These are phyloP conservation scores for Cryptosporidium baileyi DNA, from an alignment of 169 alveolate species.

Conservation along the genomic window DNA sequence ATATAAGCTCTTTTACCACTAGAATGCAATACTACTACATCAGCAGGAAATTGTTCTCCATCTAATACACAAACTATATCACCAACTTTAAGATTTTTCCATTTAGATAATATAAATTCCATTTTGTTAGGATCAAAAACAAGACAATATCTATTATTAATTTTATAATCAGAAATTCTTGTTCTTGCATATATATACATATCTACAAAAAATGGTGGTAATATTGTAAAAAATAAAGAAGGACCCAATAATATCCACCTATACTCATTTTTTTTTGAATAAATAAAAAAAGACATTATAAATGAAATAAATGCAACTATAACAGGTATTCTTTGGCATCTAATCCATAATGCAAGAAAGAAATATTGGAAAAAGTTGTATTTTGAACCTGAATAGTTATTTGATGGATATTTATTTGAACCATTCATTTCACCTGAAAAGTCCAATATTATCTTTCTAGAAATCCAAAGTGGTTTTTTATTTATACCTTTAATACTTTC, in stretches of 20 bases:
- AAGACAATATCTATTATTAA: constrained; percentile 43
- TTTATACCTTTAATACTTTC: constrained; percentile 34
- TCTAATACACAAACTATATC: constrained; percentile 52
- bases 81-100: constrained; percentile 54
- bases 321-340: constrained; percentile 13
- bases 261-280: neutral
- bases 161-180: constrained; percentile 9
- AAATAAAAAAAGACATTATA: neutral
- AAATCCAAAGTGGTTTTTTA: constrained; percentile 55
- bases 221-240: constrained; percentile 13
- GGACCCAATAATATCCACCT: constrained; percentile 31
- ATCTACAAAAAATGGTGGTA: constrained; percentile 50
- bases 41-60: constrained; percentile 68
- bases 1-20: constrained; percentile 67
- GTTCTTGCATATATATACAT: neutral
- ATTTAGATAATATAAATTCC: constrained; percentile 37
- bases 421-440: constrained; percentile 1
- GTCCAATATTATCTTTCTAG: constrained; percentile 49
- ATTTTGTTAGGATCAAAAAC: constrained; percentile 47
- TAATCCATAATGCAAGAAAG: neutral
- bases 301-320: constrained; percentile 1
- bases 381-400: constrained; percentile 35
- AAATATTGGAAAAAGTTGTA: constrained; percentile 15
- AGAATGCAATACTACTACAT: constrained; percentile 62
- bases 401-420: constrained; percentile 41